Evolutionary conservation across 2,329 filamentous ascomycete genomes (phyloP).

Genomic region (Xylariaceae sp.): DNA sequence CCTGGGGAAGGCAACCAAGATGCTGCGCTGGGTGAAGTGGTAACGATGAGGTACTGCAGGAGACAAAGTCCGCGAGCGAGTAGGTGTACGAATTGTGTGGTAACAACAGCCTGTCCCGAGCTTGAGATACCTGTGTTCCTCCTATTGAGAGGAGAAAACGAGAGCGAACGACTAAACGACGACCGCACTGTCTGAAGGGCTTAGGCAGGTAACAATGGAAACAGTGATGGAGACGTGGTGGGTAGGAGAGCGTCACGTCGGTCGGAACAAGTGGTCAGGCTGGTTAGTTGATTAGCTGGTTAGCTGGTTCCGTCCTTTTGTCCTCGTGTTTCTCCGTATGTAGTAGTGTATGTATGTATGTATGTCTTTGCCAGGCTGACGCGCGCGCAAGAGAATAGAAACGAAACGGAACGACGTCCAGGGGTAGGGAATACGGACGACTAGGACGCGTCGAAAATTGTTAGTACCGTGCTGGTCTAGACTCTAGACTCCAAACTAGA

Average conservation of each 20-base stretch:
- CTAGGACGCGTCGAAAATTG: conserved; percentile 21
- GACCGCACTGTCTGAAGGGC: conserved; percentile 25
- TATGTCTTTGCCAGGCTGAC: conserved; percentile 15
- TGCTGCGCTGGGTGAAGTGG: conserved; percentile 1
- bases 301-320: background rate
- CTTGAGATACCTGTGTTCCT: conserved; percentile 14
- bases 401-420: conserved; percentile 13
- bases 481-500: conserved; percentile 17
- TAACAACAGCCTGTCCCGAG: background rate
- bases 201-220: conserved; percentile 22
- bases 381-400: conserved; percentile 7
- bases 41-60: conserved; percentile 19
- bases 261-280: background rate
- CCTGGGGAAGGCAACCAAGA: conserved; percentile 18
- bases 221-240: conserved; percentile 1
- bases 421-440: conserved; percentile 1
- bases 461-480: conserved; percentile 22
- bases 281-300: background rate
- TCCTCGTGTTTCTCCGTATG: too few relatives aligned
- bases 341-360: background rate
- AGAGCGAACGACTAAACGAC: conserved; percentile 13
- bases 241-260: conserved; percentile 10
- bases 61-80: conserved; percentile 15
- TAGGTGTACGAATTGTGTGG: conserved; percentile 1
- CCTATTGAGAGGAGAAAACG: conserved; percentile 10